phyloP scores from a whole-genome alignment of 2,329 filamentous ascomycete species.

The Arthroderma sp. region DNA sequence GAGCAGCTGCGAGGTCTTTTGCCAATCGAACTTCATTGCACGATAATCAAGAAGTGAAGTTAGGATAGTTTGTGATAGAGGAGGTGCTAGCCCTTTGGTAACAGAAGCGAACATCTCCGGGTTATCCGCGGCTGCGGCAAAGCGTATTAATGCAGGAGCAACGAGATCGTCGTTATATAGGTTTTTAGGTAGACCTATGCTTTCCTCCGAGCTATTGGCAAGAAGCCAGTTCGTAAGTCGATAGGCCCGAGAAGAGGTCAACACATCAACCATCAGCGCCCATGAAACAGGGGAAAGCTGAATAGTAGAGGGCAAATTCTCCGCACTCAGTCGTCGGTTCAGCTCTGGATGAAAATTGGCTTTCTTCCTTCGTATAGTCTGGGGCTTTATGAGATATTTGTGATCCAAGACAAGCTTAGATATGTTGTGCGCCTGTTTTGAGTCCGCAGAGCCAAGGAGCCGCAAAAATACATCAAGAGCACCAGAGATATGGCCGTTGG shows the following conservation, averaged over 20 bases:
- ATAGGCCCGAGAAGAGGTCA: conserved; percentile 15
- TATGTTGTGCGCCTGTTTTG: conserved; percentile 1
- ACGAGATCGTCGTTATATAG: conserved; percentile 36
- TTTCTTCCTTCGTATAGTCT: conserved; percentile 4
- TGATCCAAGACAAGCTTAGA: conserved; percentile 5
- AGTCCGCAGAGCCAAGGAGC: conserved; percentile 6
- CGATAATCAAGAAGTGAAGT: conserved; percentile 24
- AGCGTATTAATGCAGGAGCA: conserved; percentile 41
- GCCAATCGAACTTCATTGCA: conserved; percentile 23
- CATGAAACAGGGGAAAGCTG: conserved; percentile 5
- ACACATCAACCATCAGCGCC: conserved; percentile 4
- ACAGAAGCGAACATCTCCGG: conserved; percentile 18
- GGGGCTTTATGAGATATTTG: conserved; percentile 5
- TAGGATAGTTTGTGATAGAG: conserved; percentile 22
- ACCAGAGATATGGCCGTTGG: conserved; percentile 5
- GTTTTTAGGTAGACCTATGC: conserved; percentile 30
- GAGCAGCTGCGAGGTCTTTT: conserved; percentile 19
- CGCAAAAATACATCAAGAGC: conserved; percentile 8
- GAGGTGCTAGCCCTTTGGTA: conserved; percentile 18
- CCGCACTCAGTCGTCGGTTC: no score
- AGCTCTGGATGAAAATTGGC: neutral
- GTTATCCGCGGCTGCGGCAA: conserved; percentile 39
- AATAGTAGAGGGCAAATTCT: neutral
- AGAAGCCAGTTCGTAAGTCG: conserved; percentile 43
- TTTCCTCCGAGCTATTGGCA: conserved; percentile 37